Conservation (phyloP, 75 land plant species). For the Picea sitchensis region DNA sequence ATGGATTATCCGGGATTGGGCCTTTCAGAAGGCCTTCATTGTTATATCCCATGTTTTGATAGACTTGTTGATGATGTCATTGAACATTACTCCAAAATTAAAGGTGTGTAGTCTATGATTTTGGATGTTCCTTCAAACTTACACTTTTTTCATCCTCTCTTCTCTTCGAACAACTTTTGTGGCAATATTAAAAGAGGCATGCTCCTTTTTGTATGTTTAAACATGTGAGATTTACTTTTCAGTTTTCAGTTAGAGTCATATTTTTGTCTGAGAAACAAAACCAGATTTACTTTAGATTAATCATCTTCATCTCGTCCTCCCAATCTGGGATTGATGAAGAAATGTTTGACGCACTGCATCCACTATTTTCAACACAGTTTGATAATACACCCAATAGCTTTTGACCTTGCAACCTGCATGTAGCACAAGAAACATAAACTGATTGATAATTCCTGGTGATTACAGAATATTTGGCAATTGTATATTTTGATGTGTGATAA, state of each 20-base stretch:
- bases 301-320: neutral
- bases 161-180: neutral
- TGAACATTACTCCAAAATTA: slow-evolving; percentile 74
- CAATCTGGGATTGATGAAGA: neutral
- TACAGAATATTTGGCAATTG: neutral
- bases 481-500: neutral
- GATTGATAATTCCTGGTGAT: neutral
- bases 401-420: neutral
- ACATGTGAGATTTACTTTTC: neutral
- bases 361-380: neutral
- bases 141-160: neutral
- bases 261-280: neutral
- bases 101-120: slow-evolving; percentile 37
- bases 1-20: slow-evolving; percentile 99
- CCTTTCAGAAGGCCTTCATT: slow-evolving; percentile 91
- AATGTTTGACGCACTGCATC: neutral
- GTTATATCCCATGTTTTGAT: slow-evolving; percentile 85
- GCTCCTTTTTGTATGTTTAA: neutral
- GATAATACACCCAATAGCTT: neutral
- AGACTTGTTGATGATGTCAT: slow-evolving; percentile 81
- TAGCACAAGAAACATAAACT: neutral
- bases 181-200: neutral
- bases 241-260: neutral
- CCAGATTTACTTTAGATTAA: no score
- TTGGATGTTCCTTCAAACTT: neutral